Base-by-base conservation (phyloP, 768 basidiomycete species). In the Xerocomellus amylosporus region DNA sequence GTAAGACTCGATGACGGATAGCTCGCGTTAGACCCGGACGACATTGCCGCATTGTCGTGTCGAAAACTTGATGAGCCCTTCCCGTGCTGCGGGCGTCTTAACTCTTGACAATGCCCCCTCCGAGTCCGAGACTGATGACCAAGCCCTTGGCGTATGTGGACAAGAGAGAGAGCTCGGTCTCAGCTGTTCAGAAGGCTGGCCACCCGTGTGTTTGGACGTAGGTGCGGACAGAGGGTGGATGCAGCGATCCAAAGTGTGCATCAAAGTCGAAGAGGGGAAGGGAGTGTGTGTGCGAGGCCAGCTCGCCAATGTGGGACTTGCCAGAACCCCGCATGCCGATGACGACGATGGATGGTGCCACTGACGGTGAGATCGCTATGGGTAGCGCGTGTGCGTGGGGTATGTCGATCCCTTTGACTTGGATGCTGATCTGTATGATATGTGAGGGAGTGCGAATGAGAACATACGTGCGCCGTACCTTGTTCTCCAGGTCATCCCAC, bases 401-500 rank as follows among this genome's bases (percentile, higher is more conserved):
- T 13, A 95, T 74, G 58, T 98, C 92, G 39, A 93, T 85, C 19
- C 96, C 97, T 64, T 88, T 83, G 30, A 93, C 88, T 45, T 83
- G 77, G 55, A 98, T 79, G 12, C 96, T 96, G 49, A 98, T 93
- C 93, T 96, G 61, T 39, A 33, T 2, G 34, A 26, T 22, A 28
- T 6, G 39, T 61, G 14, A 53, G 53, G 6, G 5, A 31, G 2
- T 15, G 43, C 14, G 13, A 20, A 31, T 2, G 44, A 44, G 13
- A 15, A 13, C 6, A 22, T 30, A 5, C 10, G n/a, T 39, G 36
- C 15, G 19, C 41, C 75, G 3, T 47, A 90, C 92, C 84, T 97
- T 97, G 76, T 92, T 94, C 68, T 91, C 84, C 24, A 99, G 78
- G 71, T 98, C 97, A 67, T 98, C 97, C 95, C 96, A 99, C 93